These are phyloP conservation scores for Cutaneotrichosporon spelunceum DNA, from an alignment of 1,284 basidiomycete genomes.

Conservation along the genomic window DNA sequence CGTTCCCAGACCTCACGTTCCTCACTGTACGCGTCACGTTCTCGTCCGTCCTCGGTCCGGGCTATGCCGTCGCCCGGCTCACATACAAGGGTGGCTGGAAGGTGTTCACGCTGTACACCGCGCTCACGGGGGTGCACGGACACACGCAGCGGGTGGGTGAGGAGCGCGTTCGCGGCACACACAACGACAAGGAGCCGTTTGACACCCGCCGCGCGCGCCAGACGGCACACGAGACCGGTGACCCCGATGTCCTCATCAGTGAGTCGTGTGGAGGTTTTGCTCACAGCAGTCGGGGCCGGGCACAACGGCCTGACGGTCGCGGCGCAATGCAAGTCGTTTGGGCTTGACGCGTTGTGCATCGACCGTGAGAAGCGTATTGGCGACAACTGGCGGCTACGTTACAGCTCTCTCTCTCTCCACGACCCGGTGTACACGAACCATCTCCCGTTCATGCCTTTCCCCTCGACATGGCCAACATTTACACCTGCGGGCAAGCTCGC, in stretches of 20 bases:
- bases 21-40: background rate
- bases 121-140: background rate
- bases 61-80: background rate
- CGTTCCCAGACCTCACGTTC: constrained; percentile 5
- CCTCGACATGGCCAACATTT: constrained; percentile 36
- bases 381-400: constrained; percentile 61
- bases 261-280: background rate
- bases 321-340: constrained; percentile 60
- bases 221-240: background rate
- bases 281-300: constrained; percentile 58
- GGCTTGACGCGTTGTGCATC: constrained; percentile 57
- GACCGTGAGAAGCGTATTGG: constrained; percentile 59
- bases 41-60: background rate
- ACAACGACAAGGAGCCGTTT: constrained; percentile 6
- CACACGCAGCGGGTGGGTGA: background rate
- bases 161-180: background rate
- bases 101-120: background rate
- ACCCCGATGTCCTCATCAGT: constrained; percentile 5
- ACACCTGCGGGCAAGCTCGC: constrained; percentile 57
- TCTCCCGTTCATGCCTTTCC: constrained; percentile 36
- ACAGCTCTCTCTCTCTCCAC: constrained; percentile 61
- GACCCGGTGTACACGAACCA: constrained; percentile 58
- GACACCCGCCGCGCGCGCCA: background rate
- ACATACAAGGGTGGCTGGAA: constrained; percentile 4
- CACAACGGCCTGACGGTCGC: constrained; percentile 63